Conservation (phyloP, 2,329 filamentous ascomycete species). For the Tolypocladium amazonense region DNA sequence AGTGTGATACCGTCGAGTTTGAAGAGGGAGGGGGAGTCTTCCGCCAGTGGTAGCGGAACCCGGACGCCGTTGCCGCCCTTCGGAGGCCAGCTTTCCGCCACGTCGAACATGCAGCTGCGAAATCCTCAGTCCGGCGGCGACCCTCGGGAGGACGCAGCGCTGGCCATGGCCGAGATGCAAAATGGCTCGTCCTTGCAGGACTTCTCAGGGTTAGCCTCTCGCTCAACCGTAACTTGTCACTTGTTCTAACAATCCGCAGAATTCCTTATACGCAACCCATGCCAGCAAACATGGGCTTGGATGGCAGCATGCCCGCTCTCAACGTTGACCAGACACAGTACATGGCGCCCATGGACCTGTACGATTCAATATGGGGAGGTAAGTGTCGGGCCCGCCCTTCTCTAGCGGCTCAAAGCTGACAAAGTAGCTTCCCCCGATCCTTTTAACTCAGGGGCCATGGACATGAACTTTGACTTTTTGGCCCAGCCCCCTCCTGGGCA, state of each 20-base stretch:
- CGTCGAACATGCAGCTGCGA: conserved; percentile 14
- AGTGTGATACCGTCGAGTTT: conserved; percentile 40
- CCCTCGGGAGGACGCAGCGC: conserved; percentile 49
- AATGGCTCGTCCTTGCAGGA: conserved; percentile 40
- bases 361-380: conserved; percentile 61
- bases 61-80: conserved; percentile 28
- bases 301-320: conserved; percentile 36
- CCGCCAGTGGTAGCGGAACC: conserved; percentile 33
- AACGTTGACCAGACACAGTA: conserved; percentile 46
- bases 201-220: conserved; percentile 24
- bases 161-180: conserved; percentile 57
- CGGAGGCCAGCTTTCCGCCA: conserved; percentile 10
- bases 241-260: conserved; percentile 11
- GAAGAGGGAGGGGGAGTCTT: conserved; percentile 37
- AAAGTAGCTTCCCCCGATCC: conserved; percentile 45
- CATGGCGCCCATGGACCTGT: conserved; percentile 58
- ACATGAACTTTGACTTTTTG: conserved; percentile 52
- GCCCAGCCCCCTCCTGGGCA: conserved; percentile 49
- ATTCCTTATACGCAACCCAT: conserved; percentile 28
- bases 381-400: conserved; percentile 15
- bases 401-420: conserved; percentile 4
- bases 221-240: neutral
- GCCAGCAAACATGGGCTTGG: conserved; percentile 23
- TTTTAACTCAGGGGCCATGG: conserved; percentile 41
- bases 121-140: conserved; percentile 26